These are phyloP conservation scores for Gossypium davidsonii DNA, from an alignment of 441 rosid genomes.

Conservation along the genomic window DNA sequence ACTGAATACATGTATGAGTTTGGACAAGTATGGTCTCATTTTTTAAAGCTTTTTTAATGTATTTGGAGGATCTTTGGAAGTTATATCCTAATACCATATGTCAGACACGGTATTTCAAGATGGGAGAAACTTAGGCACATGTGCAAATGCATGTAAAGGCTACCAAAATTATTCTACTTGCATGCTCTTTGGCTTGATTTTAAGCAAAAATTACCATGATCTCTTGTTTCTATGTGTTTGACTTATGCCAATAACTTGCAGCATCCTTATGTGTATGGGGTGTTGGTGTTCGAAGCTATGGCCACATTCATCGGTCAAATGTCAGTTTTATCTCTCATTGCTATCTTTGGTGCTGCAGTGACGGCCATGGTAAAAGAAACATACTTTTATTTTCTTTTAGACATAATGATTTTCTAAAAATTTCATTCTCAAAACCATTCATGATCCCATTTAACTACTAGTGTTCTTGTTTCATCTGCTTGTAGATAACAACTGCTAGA, in stretches of 20 bases:
- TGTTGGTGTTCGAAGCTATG: constrained; percentile 50
- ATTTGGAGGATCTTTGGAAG: too few species aligned
- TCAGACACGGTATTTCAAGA: background rate
- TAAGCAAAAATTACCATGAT: background rate
- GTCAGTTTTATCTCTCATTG: constrained; percentile 81
- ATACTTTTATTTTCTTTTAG: background rate
- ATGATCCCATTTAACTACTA: background rate
- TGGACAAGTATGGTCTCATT: too few species aligned
- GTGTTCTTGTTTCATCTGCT: background rate
- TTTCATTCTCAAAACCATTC: background rate
- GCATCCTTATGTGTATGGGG: constrained; percentile 83
- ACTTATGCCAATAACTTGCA: constrained; percentile 22
- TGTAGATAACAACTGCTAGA: constrained; percentile 82
- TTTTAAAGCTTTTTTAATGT: too few species aligned
- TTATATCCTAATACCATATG: too few species aligned
- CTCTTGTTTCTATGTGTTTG: background rate
- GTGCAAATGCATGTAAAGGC: too few species aligned
- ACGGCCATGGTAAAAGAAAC: constrained; percentile 62
- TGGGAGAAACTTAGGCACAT: background rate
- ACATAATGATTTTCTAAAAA: background rate
- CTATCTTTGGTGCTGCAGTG: constrained; percentile 77
- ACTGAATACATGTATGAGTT: too few species aligned
- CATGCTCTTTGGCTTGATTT: background rate
- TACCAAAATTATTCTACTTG: background rate
- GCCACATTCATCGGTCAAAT: constrained; percentile 54